Evolutionary conservation across 2,329 filamentous ascomycete species (phyloP).

Genomic region (Colletotrichum musicola): DNA sequence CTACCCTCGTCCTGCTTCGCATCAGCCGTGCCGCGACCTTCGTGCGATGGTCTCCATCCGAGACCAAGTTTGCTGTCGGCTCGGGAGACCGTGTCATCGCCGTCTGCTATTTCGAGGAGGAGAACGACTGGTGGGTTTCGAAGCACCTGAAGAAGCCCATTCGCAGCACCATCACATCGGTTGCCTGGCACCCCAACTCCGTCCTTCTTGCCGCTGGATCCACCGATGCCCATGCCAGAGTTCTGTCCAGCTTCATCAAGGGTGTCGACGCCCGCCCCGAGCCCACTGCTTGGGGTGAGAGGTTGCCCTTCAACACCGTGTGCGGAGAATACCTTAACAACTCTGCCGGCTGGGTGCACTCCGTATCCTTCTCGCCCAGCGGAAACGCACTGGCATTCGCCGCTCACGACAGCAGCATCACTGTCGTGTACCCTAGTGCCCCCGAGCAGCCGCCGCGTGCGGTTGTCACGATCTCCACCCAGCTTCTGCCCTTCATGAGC

Average conservation of each 20-base stretch:
- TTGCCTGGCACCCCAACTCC: constrained; percentile 98
- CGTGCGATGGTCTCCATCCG: constrained; percentile 95
- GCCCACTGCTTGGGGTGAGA: constrained; percentile 91
- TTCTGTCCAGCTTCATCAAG: constrained; percentile 97
- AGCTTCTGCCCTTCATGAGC: constrained; percentile 91
- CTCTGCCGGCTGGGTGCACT: constrained; percentile 96
- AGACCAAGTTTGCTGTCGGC: constrained; percentile 97
- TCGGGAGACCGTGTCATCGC: constrained; percentile 96
- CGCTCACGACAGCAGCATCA: constrained; percentile 95
- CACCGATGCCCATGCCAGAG: constrained; percentile 96
- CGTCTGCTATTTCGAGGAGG: constrained; percentile 98
- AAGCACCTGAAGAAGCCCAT: constrained; percentile 99
- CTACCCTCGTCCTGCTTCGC: constrained; percentile 93
- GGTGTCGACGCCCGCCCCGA: constrained; percentile 89
- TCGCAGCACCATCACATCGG: constrained; percentile 93
- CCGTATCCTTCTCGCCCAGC: constrained; percentile 91
- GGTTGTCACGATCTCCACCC: constrained; percentile 90
- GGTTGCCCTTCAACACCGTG: constrained; percentile 97
- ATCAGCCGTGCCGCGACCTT: constrained; percentile 98
- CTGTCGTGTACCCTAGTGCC: constrained; percentile 92
- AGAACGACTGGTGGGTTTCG: constrained; percentile 99
- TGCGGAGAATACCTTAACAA: constrained; percentile 97
- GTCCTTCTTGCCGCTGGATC: constrained; percentile 94
- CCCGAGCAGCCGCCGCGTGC: constrained; percentile 92
- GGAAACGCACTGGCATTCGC: constrained; percentile 95